Base-by-base conservation (phyloP, 2,329 filamentous ascomycete genomes). In the Epichloe uncinata region DNA sequence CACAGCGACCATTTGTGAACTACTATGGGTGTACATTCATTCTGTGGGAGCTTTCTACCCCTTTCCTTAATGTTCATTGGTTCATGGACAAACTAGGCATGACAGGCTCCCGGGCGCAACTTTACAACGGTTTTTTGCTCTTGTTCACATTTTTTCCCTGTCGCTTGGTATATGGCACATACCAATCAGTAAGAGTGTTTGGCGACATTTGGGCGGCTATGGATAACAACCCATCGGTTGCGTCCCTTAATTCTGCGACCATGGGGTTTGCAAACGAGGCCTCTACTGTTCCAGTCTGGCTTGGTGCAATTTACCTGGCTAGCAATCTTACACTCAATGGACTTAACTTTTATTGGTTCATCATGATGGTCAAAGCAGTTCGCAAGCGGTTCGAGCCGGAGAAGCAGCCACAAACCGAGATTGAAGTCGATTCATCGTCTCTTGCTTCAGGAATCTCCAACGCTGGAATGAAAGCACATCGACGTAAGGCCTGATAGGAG, bases 31-130 rank as follows among this genome's bases (percentile, higher is more conserved):
- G 78, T 50, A 79, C 80, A 52, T 94, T 94, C 66, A 87, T 94
- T 60, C 81, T 93, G 52, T 94, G 89, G 78, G 87, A 94, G 66
- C 77, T 94, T 38, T 90, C 85, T 26, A 85, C 84, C 4, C 86
- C 87, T 7, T 90, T 93, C 66, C 75, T 93, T 51, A 94, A 94
- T 63, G 78, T 91, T 62, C 87, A 94, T 72, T 94, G 87, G 87
- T 93, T 93, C 71, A 87, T 85, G 68, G 87, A 94, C 68, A 94
- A 94, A 71, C 71, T 91, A 52, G 77, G 80, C 60, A 81, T 88
- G 74, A 93, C 87, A 0, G 87, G 87, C 36, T 81, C 82, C 18
- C 74, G 72, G 48, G 66, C 79, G 22, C 87, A 93, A 69, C 75
- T 90, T 30, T 81, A 87, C 66, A 93, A 93, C 60, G 87, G 87